Conservation (phyloP, 1,284 basidiomycete genomes). For the Pseudozyma thailandica region DNA sequence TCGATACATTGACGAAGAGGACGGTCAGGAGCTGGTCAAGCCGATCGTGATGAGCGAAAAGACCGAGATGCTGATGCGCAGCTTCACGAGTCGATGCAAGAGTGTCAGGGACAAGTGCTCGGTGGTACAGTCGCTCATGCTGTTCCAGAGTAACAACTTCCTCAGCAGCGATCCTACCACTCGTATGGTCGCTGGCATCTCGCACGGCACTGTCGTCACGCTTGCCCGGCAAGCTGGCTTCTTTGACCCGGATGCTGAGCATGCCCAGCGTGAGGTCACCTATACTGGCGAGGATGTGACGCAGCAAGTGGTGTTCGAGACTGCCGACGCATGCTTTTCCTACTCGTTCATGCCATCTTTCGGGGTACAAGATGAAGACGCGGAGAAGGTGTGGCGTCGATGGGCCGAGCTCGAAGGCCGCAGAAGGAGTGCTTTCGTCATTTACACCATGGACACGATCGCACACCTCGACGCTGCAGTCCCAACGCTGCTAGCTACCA, state of each 20-base stretch:
- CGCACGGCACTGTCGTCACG: conserved; percentile 49
- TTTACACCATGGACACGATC: conserved; percentile 58
- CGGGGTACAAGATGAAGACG: conserved; percentile 32
- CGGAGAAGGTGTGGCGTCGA: conserved; percentile 55
- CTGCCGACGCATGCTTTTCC: conserved; percentile 44
- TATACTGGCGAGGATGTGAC: conserved; percentile 45
- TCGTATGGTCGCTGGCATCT: conserved; percentile 45
- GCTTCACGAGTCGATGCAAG: conserved; percentile 52
- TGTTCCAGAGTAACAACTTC: conserved; percentile 58
- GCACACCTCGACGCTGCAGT: conserved; percentile 52
- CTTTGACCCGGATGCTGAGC: conserved; percentile 49
- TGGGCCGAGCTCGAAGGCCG: conserved; percentile 60
- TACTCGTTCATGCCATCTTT: conserved; percentile 46
- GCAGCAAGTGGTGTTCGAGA: conserved; percentile 34
- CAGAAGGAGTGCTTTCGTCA: conserved; percentile 49
- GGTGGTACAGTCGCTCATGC: conserved; percentile 59
- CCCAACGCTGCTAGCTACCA: conserved; percentile 38
- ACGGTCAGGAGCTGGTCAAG: conserved; percentile 58
- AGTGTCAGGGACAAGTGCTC: conserved; percentile 52
- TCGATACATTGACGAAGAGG: conserved; percentile 52
- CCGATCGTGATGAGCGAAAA: conserved; percentile 61
- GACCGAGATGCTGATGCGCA: conserved; percentile 56
- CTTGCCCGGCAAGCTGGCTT: conserved; percentile 58
- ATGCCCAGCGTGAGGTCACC: conserved; percentile 22
- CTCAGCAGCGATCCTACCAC: conserved; percentile 48